Conservation (phyloP, 2,329 filamentous ascomycete genomes). For the Sphaerulina vaccinii region DNA sequence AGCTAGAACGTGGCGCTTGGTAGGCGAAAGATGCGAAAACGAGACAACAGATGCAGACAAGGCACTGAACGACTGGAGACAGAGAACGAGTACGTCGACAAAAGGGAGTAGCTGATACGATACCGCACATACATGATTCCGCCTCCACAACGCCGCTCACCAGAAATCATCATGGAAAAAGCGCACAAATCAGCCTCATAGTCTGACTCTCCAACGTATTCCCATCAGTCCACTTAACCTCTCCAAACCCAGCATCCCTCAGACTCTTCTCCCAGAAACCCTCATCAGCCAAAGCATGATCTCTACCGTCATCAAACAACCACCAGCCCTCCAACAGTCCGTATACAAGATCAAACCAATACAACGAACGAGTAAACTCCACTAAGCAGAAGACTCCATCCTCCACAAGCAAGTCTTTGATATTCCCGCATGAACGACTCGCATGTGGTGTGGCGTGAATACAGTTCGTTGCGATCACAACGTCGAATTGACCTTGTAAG, state of each 20-base stretch:
- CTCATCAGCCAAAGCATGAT: slow-evolving; percentile 31
- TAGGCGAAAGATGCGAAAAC: slow-evolving; percentile 71
- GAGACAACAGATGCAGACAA: slow-evolving; percentile 60
- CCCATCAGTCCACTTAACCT: slow-evolving; percentile 40
- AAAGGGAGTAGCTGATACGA: background rate
- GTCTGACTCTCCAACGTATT: slow-evolving; percentile 8
- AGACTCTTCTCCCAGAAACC: slow-evolving; percentile 28
- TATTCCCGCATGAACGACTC: slow-evolving; percentile 28
- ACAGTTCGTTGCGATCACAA: slow-evolving; percentile 39
- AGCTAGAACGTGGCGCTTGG: slow-evolving; percentile 74
- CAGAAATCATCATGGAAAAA: background rate
- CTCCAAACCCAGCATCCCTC: slow-evolving; percentile 33
- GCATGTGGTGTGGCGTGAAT: slow-evolving; percentile 40
- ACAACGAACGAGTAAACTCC: slow-evolving; percentile 36
- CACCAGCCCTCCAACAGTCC: slow-evolving; percentile 42
- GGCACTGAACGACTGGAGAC: slow-evolving; percentile 63
- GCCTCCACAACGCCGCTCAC: background rate
- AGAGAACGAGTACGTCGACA: slow-evolving; percentile 8
- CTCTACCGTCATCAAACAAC: slow-evolving; percentile 41
- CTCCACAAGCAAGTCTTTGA: slow-evolving; percentile 31
- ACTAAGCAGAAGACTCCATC: slow-evolving; percentile 38
- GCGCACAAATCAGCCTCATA: slow-evolving; percentile 10
- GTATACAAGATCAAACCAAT: slow-evolving; percentile 38
- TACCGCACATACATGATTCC: background rate
- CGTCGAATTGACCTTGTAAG: slow-evolving; percentile 21